A percentile compares a stretch with the other conserved stretches of the same genome.
These are phyloP conservation scores for Mortierella sp. DNA, from an alignment of 371 early-diverging fungal genomes.

Conservation along the genomic window DNA sequence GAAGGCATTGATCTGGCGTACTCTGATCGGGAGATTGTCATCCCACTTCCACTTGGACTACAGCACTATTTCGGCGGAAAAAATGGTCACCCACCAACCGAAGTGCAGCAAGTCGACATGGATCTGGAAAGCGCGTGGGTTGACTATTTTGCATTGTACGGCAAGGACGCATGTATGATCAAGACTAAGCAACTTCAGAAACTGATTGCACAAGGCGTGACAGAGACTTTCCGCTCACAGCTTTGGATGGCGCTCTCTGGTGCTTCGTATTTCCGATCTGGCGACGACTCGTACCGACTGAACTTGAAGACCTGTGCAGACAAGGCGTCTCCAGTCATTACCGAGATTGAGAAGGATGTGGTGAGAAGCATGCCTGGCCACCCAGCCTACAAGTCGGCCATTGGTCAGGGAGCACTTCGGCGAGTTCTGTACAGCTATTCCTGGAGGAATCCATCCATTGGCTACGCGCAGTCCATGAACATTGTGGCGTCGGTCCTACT, in stretches of 20 bases:
- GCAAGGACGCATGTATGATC: slow-evolving; percentile 66
- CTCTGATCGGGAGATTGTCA: slow-evolving; percentile 5
- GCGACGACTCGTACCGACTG: slow-evolving; percentile 24
- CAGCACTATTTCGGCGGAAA: slow-evolving; percentile 15
- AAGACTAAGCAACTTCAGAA: slow-evolving; percentile 59
- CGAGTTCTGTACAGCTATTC: slow-evolving; percentile 70
- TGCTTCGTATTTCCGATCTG: slow-evolving; percentile 26
- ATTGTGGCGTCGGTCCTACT: slow-evolving; percentile 71
- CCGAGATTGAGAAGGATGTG: slow-evolving; percentile 79
- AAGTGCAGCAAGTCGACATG: slow-evolving; percentile 10
- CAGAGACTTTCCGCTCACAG: slow-evolving; percentile 38
- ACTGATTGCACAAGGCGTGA: slow-evolving; percentile 57
- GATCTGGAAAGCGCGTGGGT: slow-evolving; percentile 43
- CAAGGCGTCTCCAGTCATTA: slow-evolving; percentile 59
- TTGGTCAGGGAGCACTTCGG: slow-evolving; percentile 68
- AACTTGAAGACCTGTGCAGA: slow-evolving; percentile 48
- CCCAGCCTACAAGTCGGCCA: slow-evolving; percentile 66
- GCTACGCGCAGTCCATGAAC: slow-evolving; percentile 78
- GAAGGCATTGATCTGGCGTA: neutral
- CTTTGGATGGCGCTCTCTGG: slow-evolving; percentile 48
- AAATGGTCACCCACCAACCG: neutral
- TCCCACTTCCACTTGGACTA: slow-evolving; percentile 31
- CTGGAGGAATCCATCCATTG: slow-evolving; percentile 70
- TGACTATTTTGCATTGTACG: slow-evolving; percentile 62
- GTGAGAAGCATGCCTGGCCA: slow-evolving; percentile 68